phyloP scores from a whole-genome alignment of 164 flowering plant species.

The Vitis amurensis region DNA sequence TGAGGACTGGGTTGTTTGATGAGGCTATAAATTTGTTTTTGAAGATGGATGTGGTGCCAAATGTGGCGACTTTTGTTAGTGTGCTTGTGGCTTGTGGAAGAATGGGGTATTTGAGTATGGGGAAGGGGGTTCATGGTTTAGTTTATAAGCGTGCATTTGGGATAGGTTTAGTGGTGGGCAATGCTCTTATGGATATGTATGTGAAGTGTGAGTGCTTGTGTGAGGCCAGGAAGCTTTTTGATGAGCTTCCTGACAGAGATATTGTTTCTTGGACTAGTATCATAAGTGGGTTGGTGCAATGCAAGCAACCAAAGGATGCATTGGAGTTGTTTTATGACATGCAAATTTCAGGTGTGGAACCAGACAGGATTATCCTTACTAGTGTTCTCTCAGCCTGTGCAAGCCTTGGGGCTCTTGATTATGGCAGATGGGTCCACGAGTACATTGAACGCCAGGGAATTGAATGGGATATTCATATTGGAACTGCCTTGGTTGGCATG shows the following conservation, averaged over 20 bases:
- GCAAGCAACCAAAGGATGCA: slow-evolving; percentile 36
- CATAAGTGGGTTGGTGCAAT: slow-evolving; percentile 49
- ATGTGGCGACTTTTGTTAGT: slow-evolving; percentile 40
- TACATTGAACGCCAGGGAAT: slow-evolving; percentile 34
- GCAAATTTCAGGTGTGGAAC: slow-evolving; percentile 36
- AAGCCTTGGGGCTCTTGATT: slow-evolving; percentile 46
- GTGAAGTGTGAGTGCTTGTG: slow-evolving; percentile 35
- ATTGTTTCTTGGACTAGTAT: slow-evolving; percentile 56
- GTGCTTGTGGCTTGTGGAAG: slow-evolving; percentile 46
- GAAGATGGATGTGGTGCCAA: slow-evolving; percentile 53
- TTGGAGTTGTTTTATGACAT: slow-evolving; percentile 37
- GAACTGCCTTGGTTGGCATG: slow-evolving; percentile 60
- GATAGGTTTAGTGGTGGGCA: slow-evolving; percentile 24
- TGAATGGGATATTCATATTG: slow-evolving; percentile 44
- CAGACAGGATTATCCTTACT: slow-evolving; percentile 43
- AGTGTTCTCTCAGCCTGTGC: slow-evolving; percentile 66
- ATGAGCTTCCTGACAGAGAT: slow-evolving; percentile 42
- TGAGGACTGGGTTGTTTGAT: slow-evolving; percentile 32
- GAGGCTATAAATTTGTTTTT: slow-evolving; percentile 35
- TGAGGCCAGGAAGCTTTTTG: slow-evolving; percentile 37
- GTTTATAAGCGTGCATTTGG: slow-evolving; percentile 24
- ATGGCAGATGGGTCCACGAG: slow-evolving; percentile 57
- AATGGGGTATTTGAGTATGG: slow-evolving; percentile 28
- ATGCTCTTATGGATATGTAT: slow-evolving; percentile 60
- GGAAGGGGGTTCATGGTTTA: slow-evolving; percentile 45